Base-by-base conservation (phyloP, 2,329 filamentous ascomycete species). In the Cladophialophora exuberans region DNA sequence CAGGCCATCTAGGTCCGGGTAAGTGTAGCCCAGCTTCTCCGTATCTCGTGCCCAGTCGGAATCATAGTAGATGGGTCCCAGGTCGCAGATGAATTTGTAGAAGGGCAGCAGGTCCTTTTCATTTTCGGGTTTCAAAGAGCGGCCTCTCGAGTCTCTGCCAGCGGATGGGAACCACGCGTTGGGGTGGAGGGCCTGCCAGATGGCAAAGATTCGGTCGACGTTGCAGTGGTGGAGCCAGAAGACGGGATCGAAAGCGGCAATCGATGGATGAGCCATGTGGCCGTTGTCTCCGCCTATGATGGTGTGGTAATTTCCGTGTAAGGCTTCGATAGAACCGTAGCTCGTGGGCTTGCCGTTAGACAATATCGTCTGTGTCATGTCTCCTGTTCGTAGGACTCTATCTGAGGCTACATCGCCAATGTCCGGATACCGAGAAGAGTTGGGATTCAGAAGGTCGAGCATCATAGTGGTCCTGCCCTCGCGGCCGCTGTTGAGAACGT, bases 211-310 rank as follows among this genome's bases (percentile, higher is more conserved):
- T 2, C 89, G 82, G 65, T 94, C 89, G 6, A 90, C 80, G 69
- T 88, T 90, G 59, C 39, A 63, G 64, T 93, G 89, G 64, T 92
- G 88, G 5, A 92, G 72, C 71, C 86, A 88, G 70, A 92, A 91
- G 10, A 89, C 73, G 0, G 89, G 89, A 65, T 94, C 89, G 66
- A 90, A 94, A 0, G 87, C 82, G 1, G 88, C 88, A 62, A 87
- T 87, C 13, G 84, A 83, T 22, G 85, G 83, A 68, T 83, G 87
- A 31, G 80, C 83, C 81, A 88, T 86, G 63, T 89, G 86, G 1
- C 87, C 86, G 30, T 79, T 77, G 52, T 72, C 67, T 48, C 79
- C 71, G 20, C 80, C 87, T 2, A 79, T 76, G 43, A 80, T 75
- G 18, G 78, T 79, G 58, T 79, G 76, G 36, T 78, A 70, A 13